Percentiles rank a stretch among this genome's conserved stretches.
Evolutionary conservation across 208 protist species (phyloP).

Genomic region (Leishmania tarentolae): DNA sequence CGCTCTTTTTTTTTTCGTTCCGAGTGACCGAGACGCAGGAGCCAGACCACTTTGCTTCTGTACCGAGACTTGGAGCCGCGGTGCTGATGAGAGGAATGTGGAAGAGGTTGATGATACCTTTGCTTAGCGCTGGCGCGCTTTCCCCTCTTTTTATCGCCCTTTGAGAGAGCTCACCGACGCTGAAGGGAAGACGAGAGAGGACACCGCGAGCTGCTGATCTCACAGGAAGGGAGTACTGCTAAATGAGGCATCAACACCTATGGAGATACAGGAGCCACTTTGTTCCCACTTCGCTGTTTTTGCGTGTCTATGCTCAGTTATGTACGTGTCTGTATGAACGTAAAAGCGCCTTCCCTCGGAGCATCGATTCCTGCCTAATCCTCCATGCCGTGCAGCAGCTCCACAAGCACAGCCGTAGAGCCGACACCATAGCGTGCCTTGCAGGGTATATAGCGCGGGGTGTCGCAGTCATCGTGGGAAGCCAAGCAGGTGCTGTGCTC

Average conservation of each 20-base stretch:
- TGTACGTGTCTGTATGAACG: not conserved
- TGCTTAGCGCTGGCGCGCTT: not conserved
- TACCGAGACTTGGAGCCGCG: not conserved
- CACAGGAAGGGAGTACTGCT: not conserved
- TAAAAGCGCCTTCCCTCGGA: not conserved
- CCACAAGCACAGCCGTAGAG: slow-evolving; percentile 48
- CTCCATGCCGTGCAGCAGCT: slow-evolving; percentile 34
- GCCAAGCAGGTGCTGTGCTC: not conserved
- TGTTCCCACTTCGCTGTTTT: not conserved
- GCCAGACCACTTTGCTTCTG: too few species aligned
- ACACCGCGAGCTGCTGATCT: not conserved
- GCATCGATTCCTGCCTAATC: not conserved
- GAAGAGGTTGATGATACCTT: not conserved
- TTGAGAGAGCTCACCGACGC: not conserved
- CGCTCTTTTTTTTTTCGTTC: too few species aligned
- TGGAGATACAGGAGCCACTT: not conserved
- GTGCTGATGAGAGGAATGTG: not conserved
- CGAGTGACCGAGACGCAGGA: too few species aligned
- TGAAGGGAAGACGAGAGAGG: not conserved
- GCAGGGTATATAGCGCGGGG: slow-evolving; percentile 66
- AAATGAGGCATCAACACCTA: not conserved
- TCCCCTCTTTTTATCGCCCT: not conserved
- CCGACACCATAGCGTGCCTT: slow-evolving; percentile 52
- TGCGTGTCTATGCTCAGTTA: not conserved
- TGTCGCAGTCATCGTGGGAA: slow-evolving; percentile 36